phyloP scores from a whole-genome alignment of 345 rosid genomes.

The Pelargonium nanum region DNA sequence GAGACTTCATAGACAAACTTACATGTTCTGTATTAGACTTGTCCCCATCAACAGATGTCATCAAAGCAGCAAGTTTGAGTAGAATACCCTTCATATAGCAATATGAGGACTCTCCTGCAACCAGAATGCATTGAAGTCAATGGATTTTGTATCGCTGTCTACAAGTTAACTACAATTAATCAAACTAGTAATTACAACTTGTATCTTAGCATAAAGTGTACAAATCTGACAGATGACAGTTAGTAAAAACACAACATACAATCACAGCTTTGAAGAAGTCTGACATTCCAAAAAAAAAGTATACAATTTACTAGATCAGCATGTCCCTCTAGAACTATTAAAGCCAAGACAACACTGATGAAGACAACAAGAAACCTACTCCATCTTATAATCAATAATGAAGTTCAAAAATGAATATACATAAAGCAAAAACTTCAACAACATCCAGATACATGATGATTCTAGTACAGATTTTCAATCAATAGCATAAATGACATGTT shows the following conservation, averaged over 20 bases:
- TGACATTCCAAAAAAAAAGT: not conserved
- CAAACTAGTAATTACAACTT: not conserved
- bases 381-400: not conserved
- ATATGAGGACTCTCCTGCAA: conserved; percentile 45
- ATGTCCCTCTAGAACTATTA: not conserved
- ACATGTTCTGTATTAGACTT: conserved; percentile 33
- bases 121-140: not conserved
- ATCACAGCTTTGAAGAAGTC: not conserved
- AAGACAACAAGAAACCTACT: not conserved
- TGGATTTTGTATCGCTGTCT: not conserved
- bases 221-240: not conserved
- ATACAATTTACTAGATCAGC: no score
- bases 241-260: not conserved
- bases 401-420: not conserved
- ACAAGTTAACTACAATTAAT: not conserved
- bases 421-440: no score
- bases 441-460: not conserved
- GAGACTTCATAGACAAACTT: conserved; percentile 20
- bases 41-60: conserved; percentile 31
- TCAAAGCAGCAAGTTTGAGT: conserved; percentile 56
- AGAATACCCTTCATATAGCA: conserved; percentile 44
- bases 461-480: not conserved
- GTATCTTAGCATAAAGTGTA: not conserved
- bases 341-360: not conserved
- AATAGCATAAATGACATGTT: not conserved